phyloP scores from a whole-genome alignment of 352 stramenopile species.

The Thalassiosira exigua region DNA sequence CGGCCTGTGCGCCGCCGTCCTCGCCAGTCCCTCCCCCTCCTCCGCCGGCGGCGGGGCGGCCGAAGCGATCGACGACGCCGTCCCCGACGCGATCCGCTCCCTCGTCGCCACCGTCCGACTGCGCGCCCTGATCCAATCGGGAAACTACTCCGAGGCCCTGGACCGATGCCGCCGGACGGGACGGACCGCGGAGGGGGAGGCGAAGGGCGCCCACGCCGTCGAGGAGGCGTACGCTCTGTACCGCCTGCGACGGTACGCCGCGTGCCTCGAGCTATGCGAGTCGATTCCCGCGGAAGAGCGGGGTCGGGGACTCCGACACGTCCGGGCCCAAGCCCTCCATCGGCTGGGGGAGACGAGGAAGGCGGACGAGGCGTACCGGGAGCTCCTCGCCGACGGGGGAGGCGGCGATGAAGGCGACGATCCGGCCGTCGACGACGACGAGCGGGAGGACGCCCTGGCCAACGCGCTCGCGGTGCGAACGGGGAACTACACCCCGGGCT shows the following conservation, averaged over 20 bases:
- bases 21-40: too few relatives aligned
- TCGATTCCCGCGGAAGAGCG: neutral
- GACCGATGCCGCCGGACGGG: conserved; percentile 11
- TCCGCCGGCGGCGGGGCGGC: too few relatives aligned
- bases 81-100: conserved; percentile 11
- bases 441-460: conserved; percentile 64
- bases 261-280: conserved; percentile 45
- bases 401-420: conserved; percentile 21
- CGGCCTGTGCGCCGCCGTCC: too few relatives aligned
- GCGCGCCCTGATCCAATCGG: conserved; percentile 41
- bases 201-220: conserved; percentile 9
- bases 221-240: conserved; percentile 59
- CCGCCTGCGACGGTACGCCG: conserved; percentile 51
- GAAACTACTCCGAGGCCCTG: conserved; percentile 33
- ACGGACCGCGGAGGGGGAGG: neutral
- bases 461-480: conserved; percentile 61
- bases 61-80: neutral
- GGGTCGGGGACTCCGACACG: conserved; percentile 47
- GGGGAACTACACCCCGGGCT: conserved; percentile 55
- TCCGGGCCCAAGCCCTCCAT: conserved; percentile 61
- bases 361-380: conserved; percentile 51
- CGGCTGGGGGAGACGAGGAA: conserved; percentile 56
- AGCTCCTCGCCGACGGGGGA: conserved; percentile 16
- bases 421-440: conserved; percentile 32
- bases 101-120: conserved; percentile 46